Conservation (phyloP, 78 protist species). For the Creolimax fragrantissima region DNA sequence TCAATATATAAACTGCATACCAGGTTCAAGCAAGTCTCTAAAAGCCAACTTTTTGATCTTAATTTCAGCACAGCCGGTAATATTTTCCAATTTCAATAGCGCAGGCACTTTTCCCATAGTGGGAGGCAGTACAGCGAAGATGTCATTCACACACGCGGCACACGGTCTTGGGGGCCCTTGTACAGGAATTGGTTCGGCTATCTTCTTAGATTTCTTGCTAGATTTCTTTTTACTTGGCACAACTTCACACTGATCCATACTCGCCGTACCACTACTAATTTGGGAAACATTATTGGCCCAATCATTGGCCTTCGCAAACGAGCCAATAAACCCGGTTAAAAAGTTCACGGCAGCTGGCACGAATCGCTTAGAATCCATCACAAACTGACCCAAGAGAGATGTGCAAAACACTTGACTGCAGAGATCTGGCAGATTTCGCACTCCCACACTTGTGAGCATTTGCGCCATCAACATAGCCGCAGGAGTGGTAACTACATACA, state of each 20-base stretch:
- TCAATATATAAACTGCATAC: neutral
- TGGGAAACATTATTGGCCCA: neutral
- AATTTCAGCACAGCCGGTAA: neutral
- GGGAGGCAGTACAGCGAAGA: neutral
- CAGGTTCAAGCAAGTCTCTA: neutral
- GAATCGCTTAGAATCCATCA: constrained; percentile 10
- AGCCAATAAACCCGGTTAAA: neutral
- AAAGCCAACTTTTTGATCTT: neutral
- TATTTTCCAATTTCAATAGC: neutral
- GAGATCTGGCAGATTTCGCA: neutral
- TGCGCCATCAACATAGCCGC: neutral
- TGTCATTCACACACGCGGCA: neutral
- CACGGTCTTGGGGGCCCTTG: neutral
- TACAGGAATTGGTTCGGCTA: neutral
- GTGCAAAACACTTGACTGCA: neutral
- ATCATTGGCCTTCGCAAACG: neutral
- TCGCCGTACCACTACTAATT: too few relatives aligned
- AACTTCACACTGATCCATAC: neutral
- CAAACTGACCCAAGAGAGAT: neutral
- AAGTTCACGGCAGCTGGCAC: constrained; percentile 27
- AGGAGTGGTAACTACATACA: neutral
- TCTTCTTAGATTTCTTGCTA: neutral
- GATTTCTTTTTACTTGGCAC: neutral
- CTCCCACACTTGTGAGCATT: neutral
- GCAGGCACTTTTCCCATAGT: neutral